Evolutionary conservation across 2,329 filamentous ascomycete genomes (phyloP), one percentile per base, ranked within the genome.

Genomic region (Trichoderma brevicompactum): DNA sequence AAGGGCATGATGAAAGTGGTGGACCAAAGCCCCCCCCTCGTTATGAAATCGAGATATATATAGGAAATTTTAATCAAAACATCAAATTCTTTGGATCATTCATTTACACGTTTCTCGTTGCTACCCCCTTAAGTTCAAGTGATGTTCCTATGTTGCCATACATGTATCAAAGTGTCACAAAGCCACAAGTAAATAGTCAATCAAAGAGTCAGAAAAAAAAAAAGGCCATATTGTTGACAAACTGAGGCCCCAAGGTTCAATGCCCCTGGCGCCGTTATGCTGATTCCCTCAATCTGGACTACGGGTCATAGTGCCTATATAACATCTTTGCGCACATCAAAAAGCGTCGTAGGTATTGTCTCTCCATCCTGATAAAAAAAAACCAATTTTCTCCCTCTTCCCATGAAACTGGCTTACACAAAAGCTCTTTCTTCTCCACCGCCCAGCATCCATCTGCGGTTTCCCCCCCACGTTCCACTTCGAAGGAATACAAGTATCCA

Each of bases 11-110:
- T 49, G 38, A 46, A 34, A 23, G 36, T 43, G 38, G 46, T 46
- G 59, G 53, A 54, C 7, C 53, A 36, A 15, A 55, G 44, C 52
- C 49, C 53, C n/a, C n/a, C 64, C 46, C 61, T 65, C 62, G 46
- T 58, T 65, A 58, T 65, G 62, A 58, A 50, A 23, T 34, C 50
- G 53, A 64, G 38, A 58, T n/a, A 52, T 41, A 13, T 41, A 56
- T 64, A 64, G 41, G 32, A 41, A 64, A 40, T 64, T 65, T 65
- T 64, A 64, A 64, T 64, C 44, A 60, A 50, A 48, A 56, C 43
- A 28, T 55, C 8, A 36, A 32, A 46, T 23, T 50, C 9, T 41
- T 54, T 52, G 41, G 15, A 41, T 41, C 23, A 43, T 49, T 48
- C 17, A 41, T 28, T 9, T 50, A 50, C 36, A 2, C 2, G 5